These are phyloP conservation scores for Rauvolfia tetraphylla DNA, from an alignment of 257 asterid genomes.

Conservation along the genomic window DNA sequence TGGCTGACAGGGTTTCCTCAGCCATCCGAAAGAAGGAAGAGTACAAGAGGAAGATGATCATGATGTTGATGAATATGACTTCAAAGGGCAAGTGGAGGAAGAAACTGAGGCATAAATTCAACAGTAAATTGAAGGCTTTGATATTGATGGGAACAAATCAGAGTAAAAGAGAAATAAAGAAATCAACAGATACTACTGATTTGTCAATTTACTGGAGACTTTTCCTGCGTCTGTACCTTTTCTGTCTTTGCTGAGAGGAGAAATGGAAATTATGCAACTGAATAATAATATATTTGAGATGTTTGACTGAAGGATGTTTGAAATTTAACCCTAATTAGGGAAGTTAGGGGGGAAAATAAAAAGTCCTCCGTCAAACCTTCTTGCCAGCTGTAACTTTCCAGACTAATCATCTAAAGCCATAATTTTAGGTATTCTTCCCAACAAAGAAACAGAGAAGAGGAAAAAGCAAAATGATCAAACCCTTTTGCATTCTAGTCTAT, in stretches of 20 bases:
- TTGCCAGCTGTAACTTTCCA: background rate
- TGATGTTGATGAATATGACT: constrained; percentile 1
- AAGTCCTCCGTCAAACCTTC: background rate
- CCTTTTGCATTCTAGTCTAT: background rate
- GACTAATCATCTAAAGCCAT: background rate
- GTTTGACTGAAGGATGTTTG: background rate
- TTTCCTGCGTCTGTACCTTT: constrained; percentile 5
- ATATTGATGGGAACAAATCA: background rate
- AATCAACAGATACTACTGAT: constrained; percentile 12
- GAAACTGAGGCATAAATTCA: background rate
- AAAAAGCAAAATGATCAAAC: background rate
- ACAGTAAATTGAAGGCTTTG: background rate
- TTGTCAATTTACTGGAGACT: constrained; percentile 21
- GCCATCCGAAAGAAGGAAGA: background rate
- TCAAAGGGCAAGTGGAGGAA: background rate
- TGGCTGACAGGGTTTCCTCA: background rate
- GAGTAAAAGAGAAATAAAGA: background rate
- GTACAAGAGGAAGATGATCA: too few relatives aligned
- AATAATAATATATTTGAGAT: background rate
- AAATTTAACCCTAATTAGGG: background rate
- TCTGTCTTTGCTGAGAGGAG: background rate
- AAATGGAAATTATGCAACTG: background rate
- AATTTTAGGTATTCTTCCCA: background rate
- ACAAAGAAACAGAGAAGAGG: background rate
- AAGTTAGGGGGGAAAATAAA: background rate